Evolutionary conservation across 148 eudicot species (phyloP), one percentile per base, ranked within the genome.

Genomic region (Polygonum aviculare): DNA sequence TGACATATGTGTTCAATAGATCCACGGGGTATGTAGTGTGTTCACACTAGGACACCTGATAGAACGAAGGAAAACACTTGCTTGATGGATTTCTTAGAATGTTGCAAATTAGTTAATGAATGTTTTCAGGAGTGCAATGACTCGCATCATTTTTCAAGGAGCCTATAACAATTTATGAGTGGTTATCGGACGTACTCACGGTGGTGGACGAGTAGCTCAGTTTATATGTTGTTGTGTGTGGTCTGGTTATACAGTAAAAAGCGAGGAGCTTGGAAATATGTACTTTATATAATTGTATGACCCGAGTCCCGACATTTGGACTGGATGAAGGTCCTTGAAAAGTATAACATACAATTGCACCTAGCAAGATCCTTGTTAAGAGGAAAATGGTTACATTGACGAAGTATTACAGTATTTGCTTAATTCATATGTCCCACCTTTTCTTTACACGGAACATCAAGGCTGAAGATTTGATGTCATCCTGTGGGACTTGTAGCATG

Each of bases 401-500:
- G n/a, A 36, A 38, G 16, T 45, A 15, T n/a, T 12, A 44, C 4
- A 7, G 54, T n/a, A 69, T 26, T 31, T 2, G 3, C 10, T 26
- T 36, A 67, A 35, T 70, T 86, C 86, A 94, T 74, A 94, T 80
- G 81, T 94, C 98, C 95, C 97, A 94, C 78, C 98, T 87, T 90
- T 94, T 94, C 80, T 94, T 94, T 57, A 92, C 95, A 51, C 97
- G 90, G 75, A 94, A 92, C 95, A 94, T 87, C 79, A 94, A 79
- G 79, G 80, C 87, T 9, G 98, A 88, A 14, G 95, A 79, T 81
- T 82, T 89, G 45, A 94, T 84, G 80, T 94, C 92, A 79, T 94
- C 93, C 84, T 86, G 95, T 47, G 98, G 97, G 69, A 94, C 97
- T 83, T 94, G 98, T 74, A 94, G 95, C 98, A 94, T 94, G 79